Evolutionary conservation across 169 alveolate species (phyloP), one percentile per base, ranked within the genome.

Genomic region (Theileria equi): DNA sequence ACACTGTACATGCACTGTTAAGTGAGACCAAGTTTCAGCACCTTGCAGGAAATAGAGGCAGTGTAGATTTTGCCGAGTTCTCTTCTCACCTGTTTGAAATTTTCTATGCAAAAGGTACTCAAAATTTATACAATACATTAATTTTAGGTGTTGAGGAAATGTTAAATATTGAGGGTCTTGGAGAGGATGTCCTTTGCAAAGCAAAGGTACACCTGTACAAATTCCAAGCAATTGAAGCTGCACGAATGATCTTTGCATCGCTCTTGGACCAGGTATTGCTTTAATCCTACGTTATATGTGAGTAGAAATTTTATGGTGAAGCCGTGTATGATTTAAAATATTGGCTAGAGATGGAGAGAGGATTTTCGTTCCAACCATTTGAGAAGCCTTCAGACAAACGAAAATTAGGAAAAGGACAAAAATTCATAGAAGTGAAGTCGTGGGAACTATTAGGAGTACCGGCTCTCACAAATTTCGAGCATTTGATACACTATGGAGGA

Each of bases 1-100:
- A 86, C 73, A 80, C 90, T 1, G 52, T 86, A 44, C 92, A 86
- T 44, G 76, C 90, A 31, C 72, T 86, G 16, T 43, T 68, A 40
- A 86, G 92, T 52, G 76, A 81, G 13, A 86, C 92, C 25, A 70
- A 76, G 32, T 67, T 72, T 50, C 92, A 86, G 65, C 92, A 86
- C 55, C 52, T 86, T 32, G 81, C 92, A 26, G 92, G 92, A 25
- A 86, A 86, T 70, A 61, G 92, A 44, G 87, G 92, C 26, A 86
- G 89, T 5, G 85, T 79, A 4, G 92, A 86, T 60, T 86, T 80
- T 73, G 88, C 92, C 8, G 92, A 86, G 45, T 81, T 86, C 60
- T 69, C 92, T 1, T 86, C 92, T 19, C 92, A 86, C 35, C 80
- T 86, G 35, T 86, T 86, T 60, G 92, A 86, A 50, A 28, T 65